A percentile compares a stretch with the other conserved stretches of the same genome.
Evolutionary conservation across 1,284 basidiomycete species (phyloP).

Genomic region (Gymnopus androsaceus): DNA sequence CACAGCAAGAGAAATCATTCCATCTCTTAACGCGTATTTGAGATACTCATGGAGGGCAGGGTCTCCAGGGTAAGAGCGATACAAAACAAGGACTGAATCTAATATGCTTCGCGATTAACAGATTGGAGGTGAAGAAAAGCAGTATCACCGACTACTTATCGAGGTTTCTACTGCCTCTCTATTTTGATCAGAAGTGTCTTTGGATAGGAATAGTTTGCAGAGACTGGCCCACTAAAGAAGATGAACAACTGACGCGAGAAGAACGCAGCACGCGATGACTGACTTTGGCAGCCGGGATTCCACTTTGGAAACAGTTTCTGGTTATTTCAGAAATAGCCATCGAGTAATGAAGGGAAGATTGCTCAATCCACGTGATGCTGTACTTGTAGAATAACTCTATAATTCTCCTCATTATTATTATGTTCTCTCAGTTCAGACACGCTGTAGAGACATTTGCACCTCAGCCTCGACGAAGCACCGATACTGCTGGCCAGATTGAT

Average conservation of each 20-base stretch:
- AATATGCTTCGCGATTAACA: conserved; percentile 10
- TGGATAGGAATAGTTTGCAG: conserved; percentile 60
- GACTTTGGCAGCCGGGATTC: conserved; percentile 63
- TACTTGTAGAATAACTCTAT: no score
- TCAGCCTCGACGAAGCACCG: conserved; percentile 38
- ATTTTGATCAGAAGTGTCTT: conserved; percentile 41
- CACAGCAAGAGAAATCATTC: conserved; percentile 54
- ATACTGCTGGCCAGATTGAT: conserved; percentile 32
- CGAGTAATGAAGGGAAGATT: neutral
- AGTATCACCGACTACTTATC: conserved; percentile 48
- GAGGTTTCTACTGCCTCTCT: conserved; percentile 41
- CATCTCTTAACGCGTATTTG: conserved; percentile 55
- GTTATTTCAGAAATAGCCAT: conserved; percentile 72
- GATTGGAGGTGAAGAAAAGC: neutral
- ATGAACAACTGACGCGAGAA: conserved; percentile 10
- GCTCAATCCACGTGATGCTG: no score
- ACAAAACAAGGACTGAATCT: conserved; percentile 72
- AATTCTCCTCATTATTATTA: conserved; percentile 24
- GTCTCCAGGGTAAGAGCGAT: conserved; percentile 65
- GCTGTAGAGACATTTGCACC: conserved; percentile 60
- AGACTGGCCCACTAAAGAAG: conserved; percentile 60
- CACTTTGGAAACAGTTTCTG: conserved; percentile 70
- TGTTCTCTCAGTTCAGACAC: conserved; percentile 69
- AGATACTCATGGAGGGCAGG: conserved; percentile 63
- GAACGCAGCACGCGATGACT: conserved; percentile 18